These are phyloP conservation scores for Trypethelium eluteriae DNA, from an alignment of 495 filamentous ascomycete species.

Conservation along the genomic window DNA sequence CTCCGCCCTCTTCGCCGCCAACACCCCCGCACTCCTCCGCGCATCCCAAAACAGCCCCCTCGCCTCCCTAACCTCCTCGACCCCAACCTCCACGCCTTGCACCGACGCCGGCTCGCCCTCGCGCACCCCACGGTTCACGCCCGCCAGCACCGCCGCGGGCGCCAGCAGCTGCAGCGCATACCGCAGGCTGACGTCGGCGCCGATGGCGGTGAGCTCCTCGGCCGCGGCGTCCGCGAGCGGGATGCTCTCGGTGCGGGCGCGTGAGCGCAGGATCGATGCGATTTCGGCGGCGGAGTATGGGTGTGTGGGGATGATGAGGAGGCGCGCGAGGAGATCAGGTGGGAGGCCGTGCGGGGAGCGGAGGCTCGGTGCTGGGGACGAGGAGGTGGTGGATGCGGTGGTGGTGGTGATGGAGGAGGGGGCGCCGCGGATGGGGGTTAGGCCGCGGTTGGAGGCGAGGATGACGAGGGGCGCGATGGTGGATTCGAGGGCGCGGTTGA, in stretches of 20 bases:
- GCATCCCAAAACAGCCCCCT: conserved; percentile 87
- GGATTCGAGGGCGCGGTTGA: conserved; percentile 92
- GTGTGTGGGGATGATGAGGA: conserved; percentile 91
- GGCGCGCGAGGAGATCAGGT: conserved; percentile 79
- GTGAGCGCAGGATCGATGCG: conserved; percentile 75
- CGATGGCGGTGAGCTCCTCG: conserved; percentile 75
- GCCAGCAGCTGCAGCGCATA: conserved; percentile 89
- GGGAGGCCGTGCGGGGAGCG: conserved; percentile 80
- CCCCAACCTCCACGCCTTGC: conserved; percentile 66
- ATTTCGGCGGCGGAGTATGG: conserved; percentile 80
- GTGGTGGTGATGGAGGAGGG: conserved; percentile 16
- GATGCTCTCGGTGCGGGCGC: conserved; percentile 72
- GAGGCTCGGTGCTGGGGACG: conserved; percentile 20
- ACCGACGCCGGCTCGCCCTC: conserved; percentile 25
- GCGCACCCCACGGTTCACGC: conserved; percentile 40
- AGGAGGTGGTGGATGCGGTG: conserved; percentile 50
- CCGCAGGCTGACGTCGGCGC: conserved; percentile 75
- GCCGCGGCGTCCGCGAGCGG: conserved; percentile 73
- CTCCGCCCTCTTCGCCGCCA: conserved; percentile 15
- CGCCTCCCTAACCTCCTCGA: conserved; percentile 78
- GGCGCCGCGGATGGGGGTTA: conserved; percentile 79
- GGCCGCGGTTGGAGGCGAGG: conserved; percentile 90
- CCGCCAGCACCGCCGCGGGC: conserved; percentile 67
- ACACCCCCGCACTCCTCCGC: conserved; percentile 58
- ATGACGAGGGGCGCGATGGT: conserved; percentile 92